phyloP scores from a whole-genome alignment of 495 filamentous ascomycete species.

The Hypoxylon lenormandii region DNA sequence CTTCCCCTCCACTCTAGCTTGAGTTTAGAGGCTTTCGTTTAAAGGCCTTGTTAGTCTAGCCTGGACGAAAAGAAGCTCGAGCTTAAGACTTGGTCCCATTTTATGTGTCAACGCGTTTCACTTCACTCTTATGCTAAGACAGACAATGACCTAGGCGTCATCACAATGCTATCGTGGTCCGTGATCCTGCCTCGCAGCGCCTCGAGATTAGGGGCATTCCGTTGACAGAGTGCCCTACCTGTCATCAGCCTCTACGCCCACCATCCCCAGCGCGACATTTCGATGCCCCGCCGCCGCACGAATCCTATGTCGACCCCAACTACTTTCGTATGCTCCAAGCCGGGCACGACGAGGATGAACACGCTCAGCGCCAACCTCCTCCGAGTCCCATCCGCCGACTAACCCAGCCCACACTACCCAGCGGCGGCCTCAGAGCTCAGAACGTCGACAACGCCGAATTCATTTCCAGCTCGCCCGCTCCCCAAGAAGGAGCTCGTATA shows the following conservation, averaged over 20 bases:
- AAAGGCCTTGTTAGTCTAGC: too few species aligned
- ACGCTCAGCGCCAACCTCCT: constrained; percentile 48
- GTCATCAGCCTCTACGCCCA: constrained; percentile 79
- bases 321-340: constrained; percentile 93
- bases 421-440: constrained; percentile 44
- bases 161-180: constrained; percentile 89
- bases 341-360: constrained; percentile 50
- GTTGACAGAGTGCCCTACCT: constrained; percentile 83
- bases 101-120: background rate
- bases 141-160: constrained; percentile 73
- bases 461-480: constrained; percentile 64
- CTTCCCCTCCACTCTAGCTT: constrained; percentile 1
- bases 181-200: constrained; percentile 84
- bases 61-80: too few species aligned
- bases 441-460: constrained; percentile 63
- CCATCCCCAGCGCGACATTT: constrained; percentile 63
- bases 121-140: constrained; percentile 1
- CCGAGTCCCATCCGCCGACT: constrained; percentile 64
- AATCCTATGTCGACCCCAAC: constrained; percentile 83
- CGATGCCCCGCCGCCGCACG: constrained; percentile 58
- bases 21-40: background rate
- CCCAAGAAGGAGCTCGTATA: constrained; percentile 72
- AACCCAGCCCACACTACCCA: constrained; percentile 55
- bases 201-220: constrained; percentile 78
- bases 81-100: too few species aligned